Percentiles rank a stretch among this genome's conserved stretches.
Conservation (phyloP, 73 alveolate species). For the Paramecium primaurelia region DNA sequence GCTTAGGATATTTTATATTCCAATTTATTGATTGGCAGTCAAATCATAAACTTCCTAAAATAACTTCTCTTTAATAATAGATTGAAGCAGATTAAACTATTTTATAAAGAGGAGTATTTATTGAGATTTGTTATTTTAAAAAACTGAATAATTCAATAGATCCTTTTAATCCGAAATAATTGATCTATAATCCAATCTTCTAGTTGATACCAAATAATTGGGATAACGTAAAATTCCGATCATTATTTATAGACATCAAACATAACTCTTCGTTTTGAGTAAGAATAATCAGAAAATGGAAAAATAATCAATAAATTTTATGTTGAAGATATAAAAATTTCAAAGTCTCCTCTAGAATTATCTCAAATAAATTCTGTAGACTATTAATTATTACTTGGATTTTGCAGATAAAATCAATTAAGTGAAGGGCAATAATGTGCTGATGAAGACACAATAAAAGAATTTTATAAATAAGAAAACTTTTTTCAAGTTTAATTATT, state of each 20-base stretch:
- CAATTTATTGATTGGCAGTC: not conserved
- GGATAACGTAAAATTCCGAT: not conserved
- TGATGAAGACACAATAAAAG: not conserved
- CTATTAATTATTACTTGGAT: not conserved
- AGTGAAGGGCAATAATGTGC: not conserved
- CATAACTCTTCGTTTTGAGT: not conserved
- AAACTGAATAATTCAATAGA: not conserved
- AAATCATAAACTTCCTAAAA: not conserved
- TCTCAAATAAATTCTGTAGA: not conserved
- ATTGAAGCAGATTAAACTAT: not conserved
- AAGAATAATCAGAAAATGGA: not conserved
- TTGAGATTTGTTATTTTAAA: not conserved
- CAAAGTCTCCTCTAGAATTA: not conserved
- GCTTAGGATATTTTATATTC: conserved; percentile 3
- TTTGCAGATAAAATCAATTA: not conserved
- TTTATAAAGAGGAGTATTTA: not conserved
- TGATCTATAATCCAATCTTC: not conserved
- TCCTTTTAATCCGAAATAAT: not conserved
- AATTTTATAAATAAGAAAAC: not conserved
- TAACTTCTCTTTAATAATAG: not conserved
- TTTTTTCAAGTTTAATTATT: not conserved
- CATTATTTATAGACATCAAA: not conserved
- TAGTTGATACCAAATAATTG: not conserved
- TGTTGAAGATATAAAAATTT: not conserved
- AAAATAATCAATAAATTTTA: not conserved